phyloP scores from a whole-genome alignment of 768 basidiomycete genomes.

The Termitomyces sp. region DNA sequence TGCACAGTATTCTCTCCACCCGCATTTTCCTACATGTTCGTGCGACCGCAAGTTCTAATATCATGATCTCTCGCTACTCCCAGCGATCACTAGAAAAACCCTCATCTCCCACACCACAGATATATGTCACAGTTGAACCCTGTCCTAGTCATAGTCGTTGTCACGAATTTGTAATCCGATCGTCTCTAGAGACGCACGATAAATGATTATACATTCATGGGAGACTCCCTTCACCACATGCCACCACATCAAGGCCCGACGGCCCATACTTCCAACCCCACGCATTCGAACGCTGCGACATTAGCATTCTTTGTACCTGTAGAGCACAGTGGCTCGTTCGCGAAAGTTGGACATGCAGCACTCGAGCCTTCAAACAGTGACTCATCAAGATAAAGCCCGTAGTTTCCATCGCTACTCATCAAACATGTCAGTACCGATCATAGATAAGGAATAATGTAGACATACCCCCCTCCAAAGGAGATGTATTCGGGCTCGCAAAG shows the following conservation, averaged over 20 bases:
- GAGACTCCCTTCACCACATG: background rate
- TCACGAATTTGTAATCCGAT: too few relatives aligned
- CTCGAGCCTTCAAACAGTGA: conserved; percentile 82
- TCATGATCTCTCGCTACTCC: too few relatives aligned
- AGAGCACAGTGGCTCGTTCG: conserved; percentile 78
- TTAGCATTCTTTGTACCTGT: conserved; percentile 41
- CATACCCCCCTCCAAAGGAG: conserved; percentile 92
- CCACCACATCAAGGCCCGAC: conserved; percentile 42
- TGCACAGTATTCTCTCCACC: conserved; percentile 1
- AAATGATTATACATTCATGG: background rate
- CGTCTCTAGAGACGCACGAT: background rate
- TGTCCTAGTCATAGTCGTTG: too few relatives aligned
- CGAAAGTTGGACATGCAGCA: conserved; percentile 81
- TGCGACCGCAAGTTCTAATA: background rate
- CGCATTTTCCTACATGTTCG: conserved; percentile 2
- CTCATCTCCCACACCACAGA: background rate
- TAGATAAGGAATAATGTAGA: conserved; percentile 10
- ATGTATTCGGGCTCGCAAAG: conserved; percentile 78
- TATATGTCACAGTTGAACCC: too few relatives aligned
- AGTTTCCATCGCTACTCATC: conserved; percentile 72
- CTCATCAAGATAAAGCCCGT: conserved; percentile 86
- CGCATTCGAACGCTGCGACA: conserved; percentile 79
- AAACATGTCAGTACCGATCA: background rate
- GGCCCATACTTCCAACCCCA: conserved; percentile 91
- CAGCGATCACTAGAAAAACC: background rate